Evolutionary conservation across 768 basidiomycete species (phyloP), one percentile per base, ranked within the genome.

Genomic region (Lactifluus subvellereus): DNA sequence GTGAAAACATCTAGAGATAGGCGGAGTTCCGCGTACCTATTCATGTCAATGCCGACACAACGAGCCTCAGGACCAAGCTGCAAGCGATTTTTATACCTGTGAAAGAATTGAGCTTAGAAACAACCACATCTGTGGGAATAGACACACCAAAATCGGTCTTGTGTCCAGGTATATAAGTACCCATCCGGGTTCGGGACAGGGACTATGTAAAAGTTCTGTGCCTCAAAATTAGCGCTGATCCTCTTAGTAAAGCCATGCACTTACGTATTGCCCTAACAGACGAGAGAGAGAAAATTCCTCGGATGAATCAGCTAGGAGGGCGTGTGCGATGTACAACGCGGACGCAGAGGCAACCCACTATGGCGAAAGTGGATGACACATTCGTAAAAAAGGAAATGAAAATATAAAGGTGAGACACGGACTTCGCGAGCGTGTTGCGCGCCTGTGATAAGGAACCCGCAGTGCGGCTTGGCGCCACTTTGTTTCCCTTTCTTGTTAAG

Each of bases 331-430:
- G 71, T 92, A 92, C 11, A 89, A 76, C 0, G 87, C 77, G 0
- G 90, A 82, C 0, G 90, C 80, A 0, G 88, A 85, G 3, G 90
- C 86, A 56, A 94, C 80, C 92, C 92, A 94, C 87, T 91, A 55
- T 40, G 49, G 20, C 35, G 35, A 53, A 53, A 32, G 40, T 32
- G 14, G 27, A 11, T 6, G 47, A 16, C 11, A 48, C 18, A 42
- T 45, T n/a, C 33, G 27, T 63, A 50, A 20, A 48, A 35, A 37
- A 10, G 35, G 13, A 10, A 27, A 27, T 27, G 35, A 43, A 45
- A 10, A 40, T 56, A 61, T 59, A 58, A 65, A 32, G 40, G 13
- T 10, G 59, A 35, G 22, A 58, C 4, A 73, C 82, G 37, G 54
- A 86, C 87, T 79, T 89, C 89, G 50, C 89, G 77, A 18, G 86